Base-by-base conservation (phyloP, 805 yeast species). In the Jamesozyma spencerorum region DNA sequence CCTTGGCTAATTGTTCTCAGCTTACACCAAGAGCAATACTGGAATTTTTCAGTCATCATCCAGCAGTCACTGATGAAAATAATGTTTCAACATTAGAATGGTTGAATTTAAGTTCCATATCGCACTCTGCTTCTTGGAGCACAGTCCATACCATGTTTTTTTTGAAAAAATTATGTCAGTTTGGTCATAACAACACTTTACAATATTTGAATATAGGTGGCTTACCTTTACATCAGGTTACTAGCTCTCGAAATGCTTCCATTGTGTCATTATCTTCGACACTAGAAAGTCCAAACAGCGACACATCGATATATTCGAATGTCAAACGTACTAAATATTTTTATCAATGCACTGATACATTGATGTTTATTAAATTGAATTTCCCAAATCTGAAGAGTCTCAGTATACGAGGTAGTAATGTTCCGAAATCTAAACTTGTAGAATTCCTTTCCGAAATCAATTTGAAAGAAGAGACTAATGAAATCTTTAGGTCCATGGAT, bases 11-110 rank as follows among this genome's bases (percentile, higher is more conserved):
- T 47, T 78, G 85, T 54, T 74, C 81, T 34, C 75, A 79, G 49
- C 66, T 86, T 37, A 75, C 86, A 18, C 80, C 90, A 3, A 72
- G 80, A 47, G 88, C 81, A 30, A 63, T 85, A 40, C 71, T 83
- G 47, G 75, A 75, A 48, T 81, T 85, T 49, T 67, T 85, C 45
- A 70, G 79, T 2, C 71, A 74, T 46, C 94, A 86, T 62, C 87
- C 92, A 0, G 71, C 90, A 1, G 62, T 66, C 2, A 63, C 68
- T 0, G 64, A 58, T 46, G 57, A 47, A 40, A 56, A 59, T 37
- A 59, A 58, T 37, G 45, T 65, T 3, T 66, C 71, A 17, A 66
- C 74, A 11, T 63, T 82, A 34, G 68, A 70, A 37, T 82, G 88
- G 88, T 68, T 82, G 18, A 79, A 75, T 44, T 62, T 82, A 34